Evolutionary conservation across 2,329 filamentous ascomycete genomes (phyloP).

Genomic region (Colletotrichum simmondsii): DNA sequence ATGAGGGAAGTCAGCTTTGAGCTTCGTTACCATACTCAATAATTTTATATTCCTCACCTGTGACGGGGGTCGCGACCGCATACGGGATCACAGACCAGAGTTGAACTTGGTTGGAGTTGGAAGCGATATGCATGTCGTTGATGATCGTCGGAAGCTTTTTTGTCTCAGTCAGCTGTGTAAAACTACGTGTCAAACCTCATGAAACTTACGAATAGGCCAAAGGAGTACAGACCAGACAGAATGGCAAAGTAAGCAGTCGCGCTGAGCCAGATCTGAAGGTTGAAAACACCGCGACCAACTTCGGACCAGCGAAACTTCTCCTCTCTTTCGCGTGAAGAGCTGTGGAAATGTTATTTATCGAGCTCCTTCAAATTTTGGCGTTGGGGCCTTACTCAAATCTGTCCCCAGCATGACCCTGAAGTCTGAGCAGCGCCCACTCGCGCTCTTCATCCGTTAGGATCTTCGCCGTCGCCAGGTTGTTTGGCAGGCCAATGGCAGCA

Average conservation of each 20-base stretch:
- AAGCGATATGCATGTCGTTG: conserved; percentile 62
- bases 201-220: conserved; percentile 68
- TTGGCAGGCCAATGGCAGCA: conserved; percentile 66
- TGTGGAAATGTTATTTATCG: background rate
- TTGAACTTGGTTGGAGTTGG: conserved; percentile 66
- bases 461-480: conserved; percentile 61
- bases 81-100: conserved; percentile 74
- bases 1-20: background rate
- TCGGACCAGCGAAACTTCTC: conserved; percentile 71
- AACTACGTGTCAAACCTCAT: background rate
- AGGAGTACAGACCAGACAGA: conserved; percentile 68
- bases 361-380: background rate
- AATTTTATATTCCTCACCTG: conserved; percentile 48
- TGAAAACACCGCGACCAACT: conserved; percentile 69
- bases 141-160: conserved; percentile 72
- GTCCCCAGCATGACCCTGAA: conserved; percentile 50
- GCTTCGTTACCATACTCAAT: fast-evolving
- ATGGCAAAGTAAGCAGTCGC: conserved; percentile 72
- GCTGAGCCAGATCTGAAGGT: conserved; percentile 71
- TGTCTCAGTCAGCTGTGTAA: background rate
- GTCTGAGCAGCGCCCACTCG: conserved; percentile 56
- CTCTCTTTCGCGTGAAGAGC: conserved; percentile 41
- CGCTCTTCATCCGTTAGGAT: conserved; percentile 66
- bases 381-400: conserved; percentile 43
- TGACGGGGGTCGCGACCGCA: conserved; percentile 67